Evolutionary conservation across 2,329 filamentous ascomycete genomes (phyloP), one percentile per base, ranked within the genome.

Genomic region (Fusarium tuaranense): DNA sequence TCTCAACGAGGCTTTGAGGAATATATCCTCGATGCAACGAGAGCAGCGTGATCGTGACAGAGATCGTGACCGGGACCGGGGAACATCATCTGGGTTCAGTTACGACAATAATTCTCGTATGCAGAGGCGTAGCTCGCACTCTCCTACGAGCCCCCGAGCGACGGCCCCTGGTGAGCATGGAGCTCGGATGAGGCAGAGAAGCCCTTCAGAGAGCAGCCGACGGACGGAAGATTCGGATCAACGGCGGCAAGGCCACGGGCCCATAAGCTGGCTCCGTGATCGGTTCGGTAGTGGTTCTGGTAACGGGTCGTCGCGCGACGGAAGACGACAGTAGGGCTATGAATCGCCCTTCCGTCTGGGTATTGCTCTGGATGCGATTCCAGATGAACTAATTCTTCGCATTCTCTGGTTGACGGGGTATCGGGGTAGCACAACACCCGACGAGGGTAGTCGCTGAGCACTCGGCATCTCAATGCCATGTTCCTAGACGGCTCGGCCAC

Each of bases 231-330:
- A 80, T 16, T 80, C 81, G 36, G 80, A 80, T 5, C 77, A 82
- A 20, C 79, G 81, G n/a, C 78, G 79, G 32, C 73, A 75, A 34
- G 79, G 80, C 5, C 76, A 80, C 44, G 82, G 84, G 4, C 82
- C 85, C 36, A 73, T 87, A 1, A 80, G 81, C 67, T 88, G 86
- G 86, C 74, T 88, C 22, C 83, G 86, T 57, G 84, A 84, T 51
- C 82, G 82, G 44, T 86, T 87, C 38, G 73, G 81, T 7, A 78
- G 80, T 65, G 76, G 78, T 18, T 77, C 78, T 14, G 71, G 72
- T 8, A 75, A 77, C 41, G 78, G 80, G 30, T 74, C 79, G 16
- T 76, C 78, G 32, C 78, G 81, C 22, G 80, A 81, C 27, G 78
- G 77, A 67, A 75, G 77, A 58, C 79, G 78, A 53, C 71, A 76